Base-by-base conservation (phyloP, 148 eudicot genomes). In the Selenicereus undatus region DNA sequence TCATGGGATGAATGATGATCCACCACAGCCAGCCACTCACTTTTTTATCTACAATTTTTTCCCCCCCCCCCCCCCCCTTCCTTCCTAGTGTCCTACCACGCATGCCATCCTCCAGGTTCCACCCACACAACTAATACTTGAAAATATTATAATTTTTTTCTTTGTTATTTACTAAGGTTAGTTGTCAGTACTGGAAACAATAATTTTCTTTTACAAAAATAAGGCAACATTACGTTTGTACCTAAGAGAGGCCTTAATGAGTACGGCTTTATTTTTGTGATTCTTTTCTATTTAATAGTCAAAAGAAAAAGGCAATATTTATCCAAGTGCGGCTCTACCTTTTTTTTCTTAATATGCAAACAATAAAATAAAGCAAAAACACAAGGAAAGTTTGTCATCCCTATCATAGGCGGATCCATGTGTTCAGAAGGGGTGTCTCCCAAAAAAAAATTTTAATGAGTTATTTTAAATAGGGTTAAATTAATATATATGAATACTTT, bases 261-360 rank as follows among this genome's bases (percentile, higher is more conserved):
- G 86, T 83, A 83, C 86, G 86, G 83, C 71, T 62, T 52, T 83
- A 83, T 83, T 32, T 32, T 32, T 32, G 32, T 32, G 32, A 32
- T 32, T 32, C 80, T 79, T 70, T 75, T 71, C 17, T 18, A 2
- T 7, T 8, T 32, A 16, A 79, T 11, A 50, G 4, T 3, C 0
- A 17, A 14, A 30, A 27, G 12, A 12, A 22, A 64, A 24, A 9
- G 12, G 13, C 13, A 6, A n/a, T 24, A 64, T 64, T 5, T 24
- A 0, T 58, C 65, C 3, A 7, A 39, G 5, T 39, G 43, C 43
- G 43, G 2, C 43, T 39, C 43, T 7, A 39, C 43, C 43, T 4
- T 39, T 39, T 39, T 4, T 39, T 4, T 39, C 3, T 39, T 39
- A 39, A 39, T 39, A 1, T 39, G 43, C 7, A 39, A 7, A 32